phyloP scores from a whole-genome alignment of 1,284 basidiomycete species.

The Heterobasidion irregulare region DNA sequence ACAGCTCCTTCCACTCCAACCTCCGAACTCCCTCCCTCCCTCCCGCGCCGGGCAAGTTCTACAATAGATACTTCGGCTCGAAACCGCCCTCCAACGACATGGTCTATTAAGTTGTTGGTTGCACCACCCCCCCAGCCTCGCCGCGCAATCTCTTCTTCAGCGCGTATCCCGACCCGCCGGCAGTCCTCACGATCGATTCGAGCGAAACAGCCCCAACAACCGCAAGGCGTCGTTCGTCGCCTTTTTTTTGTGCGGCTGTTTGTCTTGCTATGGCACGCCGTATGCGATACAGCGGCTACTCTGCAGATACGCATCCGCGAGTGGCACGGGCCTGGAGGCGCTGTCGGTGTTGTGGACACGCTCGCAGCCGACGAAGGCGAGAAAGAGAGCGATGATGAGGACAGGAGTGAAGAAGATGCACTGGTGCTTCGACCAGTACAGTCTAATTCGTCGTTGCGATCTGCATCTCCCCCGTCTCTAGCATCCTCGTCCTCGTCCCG shows the following conservation, averaged over 20 bases:
- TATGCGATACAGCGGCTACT: constrained; percentile 28
- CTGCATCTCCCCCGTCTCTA: not conserved
- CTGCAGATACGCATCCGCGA: constrained; percentile 11
- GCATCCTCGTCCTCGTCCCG: not conserved
- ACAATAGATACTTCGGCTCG: not conserved
- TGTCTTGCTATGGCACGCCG: constrained; percentile 40
- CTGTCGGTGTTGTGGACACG: not conserved
- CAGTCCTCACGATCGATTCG: constrained; percentile 8
- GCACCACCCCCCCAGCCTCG: constrained; percentile 11
- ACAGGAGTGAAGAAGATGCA: not conserved
- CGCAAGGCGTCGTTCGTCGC: constrained; percentile 29
- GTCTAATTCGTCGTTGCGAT: not conserved
- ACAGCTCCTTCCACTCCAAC: constrained; percentile 19
- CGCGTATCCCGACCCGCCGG: constrained; percentile 5
- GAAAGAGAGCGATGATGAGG: not conserved
- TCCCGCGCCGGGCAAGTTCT: not conserved
- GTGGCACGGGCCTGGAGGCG: constrained; percentile 19
- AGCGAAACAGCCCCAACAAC: constrained; percentile 11
- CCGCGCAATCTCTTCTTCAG: constrained; percentile 9
- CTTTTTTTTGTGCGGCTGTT: constrained; percentile 46
- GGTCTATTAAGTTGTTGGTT: constrained; percentile 14
- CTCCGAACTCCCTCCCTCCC: constrained; percentile 1
- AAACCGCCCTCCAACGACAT: not conserved
- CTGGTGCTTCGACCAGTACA: not conserved
- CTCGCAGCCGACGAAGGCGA: not conserved